A percentile compares a stretch with the other conserved stretches of the same genome.
phyloP scores from a whole-genome alignment of 768 basidiomycete genomes.

The Naematelia aurantialba region DNA sequence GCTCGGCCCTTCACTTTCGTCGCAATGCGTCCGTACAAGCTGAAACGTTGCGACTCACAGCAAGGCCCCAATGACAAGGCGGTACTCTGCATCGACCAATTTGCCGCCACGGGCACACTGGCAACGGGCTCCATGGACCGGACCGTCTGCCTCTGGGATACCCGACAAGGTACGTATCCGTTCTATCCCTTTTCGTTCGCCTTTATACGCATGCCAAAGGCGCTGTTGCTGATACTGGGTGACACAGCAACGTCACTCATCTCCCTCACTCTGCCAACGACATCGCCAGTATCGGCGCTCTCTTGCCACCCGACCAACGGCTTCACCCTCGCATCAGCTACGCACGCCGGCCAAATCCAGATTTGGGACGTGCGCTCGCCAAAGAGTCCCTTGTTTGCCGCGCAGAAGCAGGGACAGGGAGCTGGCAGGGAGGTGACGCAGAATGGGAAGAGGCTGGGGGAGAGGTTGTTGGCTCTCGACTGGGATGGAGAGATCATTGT shows the following conservation, averaged over 20 bases:
- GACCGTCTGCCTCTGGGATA: constrained; percentile 53
- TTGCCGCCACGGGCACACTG: constrained; percentile 44
- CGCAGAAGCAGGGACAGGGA: constrained; percentile 29
- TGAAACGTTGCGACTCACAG: too few species aligned
- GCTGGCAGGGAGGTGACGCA: constrained; percentile 35
- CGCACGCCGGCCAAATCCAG: constrained; percentile 51
- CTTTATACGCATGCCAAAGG: too few species aligned
- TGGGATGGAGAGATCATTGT: constrained; percentile 54
- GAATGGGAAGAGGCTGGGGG: constrained; percentile 47
- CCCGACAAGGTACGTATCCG: constrained; percentile 42
- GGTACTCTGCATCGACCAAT: constrained; percentile 51
- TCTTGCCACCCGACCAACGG: constrained; percentile 51
- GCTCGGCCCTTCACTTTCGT: not conserved
- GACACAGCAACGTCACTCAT: constrained; percentile 48
- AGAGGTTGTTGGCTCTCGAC: constrained; percentile 51
- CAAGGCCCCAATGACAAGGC: constrained; percentile 52
- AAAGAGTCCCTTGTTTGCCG: constrained; percentile 51
- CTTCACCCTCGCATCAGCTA: constrained; percentile 50
- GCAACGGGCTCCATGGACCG: constrained; percentile 53
- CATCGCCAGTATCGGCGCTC: constrained; percentile 51
- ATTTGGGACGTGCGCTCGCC: constrained; percentile 55
- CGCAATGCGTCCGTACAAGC: not conserved
- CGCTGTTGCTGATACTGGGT: not conserved
- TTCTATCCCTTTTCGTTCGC: not conserved
- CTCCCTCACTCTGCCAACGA: constrained; percentile 49